These are phyloP conservation scores for Leccinum arenicola DNA, from an alignment of 768 basidiomycete species.

Conservation along the genomic window DNA sequence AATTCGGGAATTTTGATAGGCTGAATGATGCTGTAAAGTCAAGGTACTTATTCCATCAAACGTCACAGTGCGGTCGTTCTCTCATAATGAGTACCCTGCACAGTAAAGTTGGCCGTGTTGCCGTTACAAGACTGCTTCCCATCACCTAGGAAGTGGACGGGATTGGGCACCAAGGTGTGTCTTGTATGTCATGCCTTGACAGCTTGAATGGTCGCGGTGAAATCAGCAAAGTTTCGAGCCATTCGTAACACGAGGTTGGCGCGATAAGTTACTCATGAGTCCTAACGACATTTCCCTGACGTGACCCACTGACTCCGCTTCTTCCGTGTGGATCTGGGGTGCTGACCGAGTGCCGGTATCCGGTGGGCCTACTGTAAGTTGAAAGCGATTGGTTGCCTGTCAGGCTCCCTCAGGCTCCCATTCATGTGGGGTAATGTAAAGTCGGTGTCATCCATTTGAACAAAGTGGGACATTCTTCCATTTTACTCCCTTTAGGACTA, in stretches of 20 bases:
- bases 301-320: neutral
- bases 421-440: neutral
- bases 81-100: neutral
- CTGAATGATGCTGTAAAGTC: neutral
- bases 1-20: neutral
- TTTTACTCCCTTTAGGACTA: slow-evolving; percentile 6
- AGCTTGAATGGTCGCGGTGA: neutral
- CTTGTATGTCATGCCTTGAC: neutral
- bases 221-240: neutral
- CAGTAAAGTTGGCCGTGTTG: neutral
- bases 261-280: neutral
- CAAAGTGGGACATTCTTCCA: slow-evolving; percentile 3
- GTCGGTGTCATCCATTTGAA: neutral
- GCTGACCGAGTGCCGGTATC: neutral
- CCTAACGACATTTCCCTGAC: neutral
- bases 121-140: neutral
- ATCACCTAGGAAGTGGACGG: neutral
- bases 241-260: neutral
- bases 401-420: neutral
- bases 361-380: neutral
- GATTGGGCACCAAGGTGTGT: neutral
- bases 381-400: neutral
- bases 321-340: slow-evolving; percentile 2
- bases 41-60: neutral
- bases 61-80: neutral